Percentiles rank a stretch among this genome's conserved stretches.
Conservation (phyloP, 768 basidiomycete species). For the Phlebiopsis gigantea region DNA sequence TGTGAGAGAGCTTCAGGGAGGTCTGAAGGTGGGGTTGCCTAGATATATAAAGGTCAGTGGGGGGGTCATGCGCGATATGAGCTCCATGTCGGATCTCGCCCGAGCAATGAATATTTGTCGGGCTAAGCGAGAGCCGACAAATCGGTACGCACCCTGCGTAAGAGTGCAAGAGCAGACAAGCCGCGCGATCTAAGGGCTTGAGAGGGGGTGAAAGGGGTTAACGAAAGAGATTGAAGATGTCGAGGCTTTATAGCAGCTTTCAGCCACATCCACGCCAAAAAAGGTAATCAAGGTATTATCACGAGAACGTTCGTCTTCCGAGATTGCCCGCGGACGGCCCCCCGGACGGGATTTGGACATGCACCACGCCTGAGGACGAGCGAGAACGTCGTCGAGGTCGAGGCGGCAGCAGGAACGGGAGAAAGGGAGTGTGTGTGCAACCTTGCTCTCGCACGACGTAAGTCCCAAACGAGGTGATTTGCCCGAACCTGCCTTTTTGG, state of each 20-base stretch:
- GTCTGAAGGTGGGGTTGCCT: background rate
- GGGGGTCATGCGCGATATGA: conserved; percentile 1
- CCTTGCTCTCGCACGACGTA: background rate
- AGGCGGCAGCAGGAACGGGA: background rate
- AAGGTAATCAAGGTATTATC: conserved; percentile 12
- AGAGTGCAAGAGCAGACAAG: background rate
- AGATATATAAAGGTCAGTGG: conserved; percentile 1
- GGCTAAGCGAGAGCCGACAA: background rate
- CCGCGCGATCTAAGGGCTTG: background rate
- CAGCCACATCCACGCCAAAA: conserved; percentile 14
- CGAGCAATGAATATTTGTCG: background rate
- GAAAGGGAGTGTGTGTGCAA: background rate
- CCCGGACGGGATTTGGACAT: conserved; percentile 13
- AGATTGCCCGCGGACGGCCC: conserved; percentile 18
- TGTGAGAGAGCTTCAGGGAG: background rate
- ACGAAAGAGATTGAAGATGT: background rate
- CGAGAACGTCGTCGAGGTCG: background rate
- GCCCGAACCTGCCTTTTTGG: background rate
- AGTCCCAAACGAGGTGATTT: background rate
- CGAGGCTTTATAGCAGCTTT: conserved; percentile 17
- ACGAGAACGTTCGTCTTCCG: conserved; percentile 13
- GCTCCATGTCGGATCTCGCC: conserved; percentile 7
- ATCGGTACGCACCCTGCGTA: background rate
- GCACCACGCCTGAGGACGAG: background rate
- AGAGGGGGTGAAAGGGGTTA: conserved; percentile 9